Evolutionary conservation across 768 basidiomycete genomes (phyloP).

Genomic region (Auricularia sp.): DNA sequence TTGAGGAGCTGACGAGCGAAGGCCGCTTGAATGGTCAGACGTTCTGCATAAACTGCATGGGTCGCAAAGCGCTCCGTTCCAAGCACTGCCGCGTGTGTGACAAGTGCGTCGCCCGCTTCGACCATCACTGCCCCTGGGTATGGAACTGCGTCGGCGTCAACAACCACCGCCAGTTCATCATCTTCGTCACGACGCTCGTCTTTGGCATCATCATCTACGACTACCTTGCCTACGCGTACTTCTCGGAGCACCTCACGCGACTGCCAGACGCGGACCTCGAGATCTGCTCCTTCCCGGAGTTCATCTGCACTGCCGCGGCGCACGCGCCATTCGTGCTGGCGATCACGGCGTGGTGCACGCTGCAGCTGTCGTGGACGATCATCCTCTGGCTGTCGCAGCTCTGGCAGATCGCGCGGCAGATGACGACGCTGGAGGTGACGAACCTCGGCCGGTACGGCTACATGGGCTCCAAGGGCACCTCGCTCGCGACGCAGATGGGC

Average conservation of each 20-base stretch:
- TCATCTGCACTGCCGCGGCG: constrained; percentile 58
- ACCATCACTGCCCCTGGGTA: constrained; percentile 98
- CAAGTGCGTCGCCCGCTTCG: constrained; percentile 79
- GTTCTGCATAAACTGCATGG: constrained; percentile 95
- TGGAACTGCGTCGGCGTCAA: constrained; percentile 97
- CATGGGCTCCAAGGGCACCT: constrained; percentile 84
- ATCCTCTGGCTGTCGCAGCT: constrained; percentile 77
- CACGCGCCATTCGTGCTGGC: constrained; percentile 78
- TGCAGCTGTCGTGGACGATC: constrained; percentile 92
- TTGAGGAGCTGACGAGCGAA: constrained; percentile 82
- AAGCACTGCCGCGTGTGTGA: constrained; percentile 94
- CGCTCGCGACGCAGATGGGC: constrained; percentile 64
- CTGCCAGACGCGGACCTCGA: constrained; percentile 36
- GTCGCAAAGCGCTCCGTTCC: constrained; percentile 81
- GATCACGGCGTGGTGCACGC: constrained; percentile 74
- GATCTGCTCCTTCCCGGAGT: background rate
- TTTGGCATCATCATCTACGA: constrained; percentile 72
- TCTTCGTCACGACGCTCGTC: constrained; percentile 86
- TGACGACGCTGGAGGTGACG: constrained; percentile 92
- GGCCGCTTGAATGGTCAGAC: constrained; percentile 90
- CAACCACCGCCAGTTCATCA: constrained; percentile 91
- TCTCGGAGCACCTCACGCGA: constrained; percentile 25
- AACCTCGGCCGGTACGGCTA: constrained; percentile 93
- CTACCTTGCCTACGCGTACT: constrained; percentile 60
- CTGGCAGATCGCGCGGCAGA: constrained; percentile 88